Evolutionary conservation across 176 grass and related monocot species (phyloP).

Genomic region (Panicum miliaceum): DNA sequence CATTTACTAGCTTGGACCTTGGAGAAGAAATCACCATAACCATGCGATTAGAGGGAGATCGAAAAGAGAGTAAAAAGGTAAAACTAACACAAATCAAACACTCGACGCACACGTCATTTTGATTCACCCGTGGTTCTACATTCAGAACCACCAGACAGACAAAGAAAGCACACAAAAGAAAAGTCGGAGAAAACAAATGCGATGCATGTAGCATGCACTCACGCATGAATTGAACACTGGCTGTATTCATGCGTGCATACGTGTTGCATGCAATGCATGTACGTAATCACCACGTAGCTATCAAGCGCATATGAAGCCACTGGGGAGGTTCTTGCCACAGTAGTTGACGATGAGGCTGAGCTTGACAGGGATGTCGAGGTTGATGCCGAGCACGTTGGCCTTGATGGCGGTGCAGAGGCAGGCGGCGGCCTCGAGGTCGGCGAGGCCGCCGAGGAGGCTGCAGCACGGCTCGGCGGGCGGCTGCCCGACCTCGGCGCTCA

Average conservation of each 20-base stretch:
- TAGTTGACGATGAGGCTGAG: slow-evolving; percentile 90
- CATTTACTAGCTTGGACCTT: not conserved
- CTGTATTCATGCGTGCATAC: slow-evolving; percentile 16
- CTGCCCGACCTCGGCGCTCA: slow-evolving; percentile 60
- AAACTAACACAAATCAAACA: slow-evolving; percentile 23
- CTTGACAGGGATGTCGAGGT: slow-evolving; percentile 75
- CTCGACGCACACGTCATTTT: not conserved
- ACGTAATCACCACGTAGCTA: not conserved
- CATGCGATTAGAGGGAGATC: not conserved
- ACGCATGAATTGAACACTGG: slow-evolving; percentile 27
- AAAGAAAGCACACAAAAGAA: not conserved
- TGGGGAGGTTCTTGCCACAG: slow-evolving; percentile 74
- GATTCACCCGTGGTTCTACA: slow-evolving; percentile 24
- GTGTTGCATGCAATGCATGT: slow-evolving; percentile 6
- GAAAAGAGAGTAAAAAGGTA: not conserved
- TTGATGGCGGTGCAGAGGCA: slow-evolving; percentile 92
- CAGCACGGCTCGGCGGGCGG: slow-evolving; percentile 81
- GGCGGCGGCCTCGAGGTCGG: slow-evolving; percentile 72
- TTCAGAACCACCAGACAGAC: slow-evolving; percentile 38
- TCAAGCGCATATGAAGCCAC: slow-evolving; percentile 64
- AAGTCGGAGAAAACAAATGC: not conserved
- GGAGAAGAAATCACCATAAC: not conserved
- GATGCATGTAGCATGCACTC: slow-evolving; percentile 27
- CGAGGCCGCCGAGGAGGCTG: slow-evolving; percentile 67
- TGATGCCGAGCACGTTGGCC: slow-evolving; percentile 77